A percentile compares a stretch with the other conserved stretches of the same genome.
phyloP scores from a whole-genome alignment of 441 rosid species.

The Eruca vesicaria region DNA sequence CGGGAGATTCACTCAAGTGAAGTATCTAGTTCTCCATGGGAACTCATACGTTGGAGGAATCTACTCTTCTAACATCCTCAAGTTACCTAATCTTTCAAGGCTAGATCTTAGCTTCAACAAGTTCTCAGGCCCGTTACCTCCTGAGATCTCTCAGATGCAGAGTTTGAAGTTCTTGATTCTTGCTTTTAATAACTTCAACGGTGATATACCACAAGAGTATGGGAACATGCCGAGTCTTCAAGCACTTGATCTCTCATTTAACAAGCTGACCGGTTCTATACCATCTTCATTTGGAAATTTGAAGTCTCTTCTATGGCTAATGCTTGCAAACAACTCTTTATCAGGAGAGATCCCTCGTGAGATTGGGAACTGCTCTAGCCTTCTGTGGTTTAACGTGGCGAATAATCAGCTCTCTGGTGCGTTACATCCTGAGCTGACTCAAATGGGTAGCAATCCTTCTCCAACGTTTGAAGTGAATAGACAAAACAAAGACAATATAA shows the following conservation, averaged over 20 bases:
- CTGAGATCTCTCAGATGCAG: conserved; percentile 49
- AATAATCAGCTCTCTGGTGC: conserved; percentile 69
- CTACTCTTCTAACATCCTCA: conserved; percentile 62
- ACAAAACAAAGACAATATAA: conserved; percentile 22
- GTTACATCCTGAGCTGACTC: conserved; percentile 55
- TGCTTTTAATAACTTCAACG: conserved; percentile 61
- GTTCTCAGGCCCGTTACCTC: conserved; percentile 64
- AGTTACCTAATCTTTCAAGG: conserved; percentile 46
- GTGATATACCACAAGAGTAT: conserved; percentile 64
- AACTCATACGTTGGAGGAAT: conserved; percentile 65
- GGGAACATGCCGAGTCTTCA: conserved; percentile 62
- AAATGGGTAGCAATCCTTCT: conserved; percentile 55
- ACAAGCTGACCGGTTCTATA: conserved; percentile 57
- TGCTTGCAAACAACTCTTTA: conserved; percentile 79
- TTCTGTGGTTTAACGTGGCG: conserved; percentile 84
- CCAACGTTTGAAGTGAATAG: conserved; percentile 54
- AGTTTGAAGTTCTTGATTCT: conserved; percentile 63
- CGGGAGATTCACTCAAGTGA: conserved; percentile 64
- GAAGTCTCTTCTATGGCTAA: conserved; percentile 77
- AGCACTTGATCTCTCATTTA: conserved; percentile 84
- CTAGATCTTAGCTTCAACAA: conserved; percentile 80
- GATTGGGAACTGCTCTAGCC: conserved; percentile 74
- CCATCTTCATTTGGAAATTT: conserved; percentile 70
- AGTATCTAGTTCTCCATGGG: conserved; percentile 54
- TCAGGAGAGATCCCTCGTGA: conserved; percentile 64